These are phyloP conservation scores for Cornus florida DNA, from an alignment of 148 eudicot genomes.

Conservation along the genomic window DNA sequence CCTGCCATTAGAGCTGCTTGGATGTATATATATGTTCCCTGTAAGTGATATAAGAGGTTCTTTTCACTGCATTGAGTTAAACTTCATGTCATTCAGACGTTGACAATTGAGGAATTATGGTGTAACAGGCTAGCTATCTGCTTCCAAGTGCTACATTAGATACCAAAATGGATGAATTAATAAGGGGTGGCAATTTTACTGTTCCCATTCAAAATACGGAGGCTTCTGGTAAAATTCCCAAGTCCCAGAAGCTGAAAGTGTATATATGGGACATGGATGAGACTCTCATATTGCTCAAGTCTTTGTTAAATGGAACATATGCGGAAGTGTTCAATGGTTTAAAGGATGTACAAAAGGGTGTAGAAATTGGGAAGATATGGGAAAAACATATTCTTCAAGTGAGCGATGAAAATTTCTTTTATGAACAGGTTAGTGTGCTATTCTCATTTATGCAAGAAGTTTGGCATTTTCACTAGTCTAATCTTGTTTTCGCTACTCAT, in stretches of 20 bases:
- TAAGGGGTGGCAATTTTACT: slow-evolving; percentile 9
- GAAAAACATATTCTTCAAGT: slow-evolving; percentile 79
- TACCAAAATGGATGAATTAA: slow-evolving; percentile 28
- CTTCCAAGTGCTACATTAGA: neutral
- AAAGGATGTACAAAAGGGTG: slow-evolving; percentile 75
- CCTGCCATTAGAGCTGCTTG: neutral
- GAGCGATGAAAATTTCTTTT: slow-evolving; percentile 80
- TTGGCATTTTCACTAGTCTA: neutral
- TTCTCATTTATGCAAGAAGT: neutral
- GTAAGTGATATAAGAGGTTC: neutral
- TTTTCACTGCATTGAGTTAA: neutral
- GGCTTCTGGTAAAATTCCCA: slow-evolving; percentile 9
- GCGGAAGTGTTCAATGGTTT: slow-evolving; percentile 66
- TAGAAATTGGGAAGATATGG: slow-evolving; percentile 81
- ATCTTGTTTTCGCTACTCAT: neutral
- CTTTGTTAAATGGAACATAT: slow-evolving; percentile 72
- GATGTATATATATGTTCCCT: neutral
- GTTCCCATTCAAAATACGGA: slow-evolving; percentile 9
- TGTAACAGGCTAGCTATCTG: slow-evolving; percentile 8
- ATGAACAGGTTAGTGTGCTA: slow-evolving; percentile 61
- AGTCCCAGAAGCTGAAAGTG: slow-evolving; percentile 54
- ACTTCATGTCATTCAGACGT: neutral
- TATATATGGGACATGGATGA: slow-evolving; percentile 99
- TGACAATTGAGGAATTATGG: neutral
- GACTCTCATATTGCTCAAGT: slow-evolving; percentile 90